These are phyloP conservation scores for Wickerhamomyces chaumierensis DNA, from an alignment of 805 yeast genomes.

Conservation along the genomic window DNA sequence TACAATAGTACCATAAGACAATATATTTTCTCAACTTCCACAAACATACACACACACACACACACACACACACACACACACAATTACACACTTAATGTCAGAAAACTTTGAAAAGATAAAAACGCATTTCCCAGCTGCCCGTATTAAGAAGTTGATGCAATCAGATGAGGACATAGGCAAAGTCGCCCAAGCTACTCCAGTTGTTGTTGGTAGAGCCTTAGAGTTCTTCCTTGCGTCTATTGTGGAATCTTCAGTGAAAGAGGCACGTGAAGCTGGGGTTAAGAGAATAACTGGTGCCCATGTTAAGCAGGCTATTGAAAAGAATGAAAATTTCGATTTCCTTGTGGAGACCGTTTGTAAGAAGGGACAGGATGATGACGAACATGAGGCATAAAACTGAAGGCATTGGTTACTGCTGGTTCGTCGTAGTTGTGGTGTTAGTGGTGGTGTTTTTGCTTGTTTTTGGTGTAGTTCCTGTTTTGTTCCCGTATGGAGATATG, in stretches of 20 bases:
- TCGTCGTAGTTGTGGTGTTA: no score
- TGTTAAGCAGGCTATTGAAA: slow-evolving; percentile 70
- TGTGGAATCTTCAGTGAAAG: slow-evolving; percentile 72
- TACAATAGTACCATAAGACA: no score
- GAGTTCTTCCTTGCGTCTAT: slow-evolving; percentile 86
- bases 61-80: no score
- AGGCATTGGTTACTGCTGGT: no score
- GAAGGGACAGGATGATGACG: slow-evolving; percentile 1
- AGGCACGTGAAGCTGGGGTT: slow-evolving; percentile 64
- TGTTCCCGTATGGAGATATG: no score
- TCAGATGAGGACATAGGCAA: slow-evolving; percentile 97
- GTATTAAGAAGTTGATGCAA: slow-evolving; percentile 94
- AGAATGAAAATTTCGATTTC: slow-evolving; percentile 88
- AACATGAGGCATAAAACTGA: no score
- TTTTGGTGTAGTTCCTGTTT: no score
- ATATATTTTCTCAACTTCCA: not conserved
- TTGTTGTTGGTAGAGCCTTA: slow-evolving; percentile 91
- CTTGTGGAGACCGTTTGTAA: slow-evolving; percentile 47
- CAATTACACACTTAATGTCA: not conserved
- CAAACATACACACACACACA: no score
- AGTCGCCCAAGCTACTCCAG: slow-evolving; percentile 97
- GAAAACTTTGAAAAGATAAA: slow-evolving; percentile 33
- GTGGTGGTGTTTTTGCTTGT: no score
- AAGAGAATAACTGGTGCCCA: slow-evolving; percentile 78
- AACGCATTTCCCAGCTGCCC: slow-evolving; percentile 84